Base-by-base conservation (phyloP, 2,329 filamentous ascomycete genomes). In the Fusarium sp. region DNA sequence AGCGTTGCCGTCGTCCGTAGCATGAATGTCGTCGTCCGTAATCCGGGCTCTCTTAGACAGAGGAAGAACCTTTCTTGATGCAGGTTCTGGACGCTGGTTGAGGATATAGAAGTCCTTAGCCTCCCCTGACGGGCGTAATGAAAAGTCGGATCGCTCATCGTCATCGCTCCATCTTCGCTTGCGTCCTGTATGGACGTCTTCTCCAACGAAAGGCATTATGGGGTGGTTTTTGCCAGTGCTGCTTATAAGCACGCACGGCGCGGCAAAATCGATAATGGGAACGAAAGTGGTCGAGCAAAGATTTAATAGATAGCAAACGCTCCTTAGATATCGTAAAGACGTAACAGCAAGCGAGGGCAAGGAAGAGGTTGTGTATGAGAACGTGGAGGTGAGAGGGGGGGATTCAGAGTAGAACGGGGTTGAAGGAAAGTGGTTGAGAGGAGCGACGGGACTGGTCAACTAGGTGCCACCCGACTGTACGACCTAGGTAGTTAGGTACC, bases 181-280 rank as follows among this genome's bases (percentile, higher is more conserved):
- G 46, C 74, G 72, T 36, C 78, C 78, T 33, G 78, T 72, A 11
- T 67, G 64, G 56, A 63, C 62, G 66, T 76, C 76, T 52, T 75
- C 69, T 55, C 73, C 73, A 52, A 80, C 77, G 46, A 74, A 79
- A 20, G 77, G 78, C 78, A 80, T 80, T 36, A 54, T 75, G 56
- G 51, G 42, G 56, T 59, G 59, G 40, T 57, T 49, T 49, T 66
- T 62, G 66, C 48, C 66, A 51, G 48, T 50, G 45, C 49, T 67
- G 65, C 58, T 69, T 52, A 41, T 53, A 37, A 37, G 55, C 50
- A 66, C 42, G 51, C 50, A 58, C 58, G 46, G 58, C 68, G 51
- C 36, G 60, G 58, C 48, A 62, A 70, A 47, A 17, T 53, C n/a
- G 29, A 21, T 14, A 43, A 40, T 35, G 41, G 31, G 13, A 40